Conservation (phyloP, 2,329 filamentous ascomycete genomes). For the Venturia pyrina region DNA sequence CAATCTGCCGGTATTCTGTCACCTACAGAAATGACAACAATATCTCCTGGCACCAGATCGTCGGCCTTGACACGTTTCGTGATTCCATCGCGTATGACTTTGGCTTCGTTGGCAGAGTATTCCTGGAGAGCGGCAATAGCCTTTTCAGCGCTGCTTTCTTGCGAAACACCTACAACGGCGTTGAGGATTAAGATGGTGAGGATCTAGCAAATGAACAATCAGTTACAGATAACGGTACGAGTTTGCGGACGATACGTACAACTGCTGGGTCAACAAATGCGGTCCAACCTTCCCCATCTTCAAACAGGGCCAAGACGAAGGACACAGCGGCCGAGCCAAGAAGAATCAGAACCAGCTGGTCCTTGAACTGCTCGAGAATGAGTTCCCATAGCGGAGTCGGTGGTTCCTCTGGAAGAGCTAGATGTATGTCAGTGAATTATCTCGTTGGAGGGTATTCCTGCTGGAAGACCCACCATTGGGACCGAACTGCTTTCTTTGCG, state of each 20-base stretch:
- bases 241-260: conserved; percentile 46
- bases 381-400: conserved; percentile 94
- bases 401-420: conserved; percentile 76
- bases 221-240: conserved; percentile 6
- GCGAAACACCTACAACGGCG: conserved; percentile 91
- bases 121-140: conserved; percentile 96
- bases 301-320: conserved; percentile 85
- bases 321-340: conserved; percentile 88
- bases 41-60: conserved; percentile 88
- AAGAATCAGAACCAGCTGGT: conserved; percentile 92
- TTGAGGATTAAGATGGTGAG: conserved; percentile 95
- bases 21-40: conserved; percentile 78
- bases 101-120: conserved; percentile 97
- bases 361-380: conserved; percentile 97
- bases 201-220: conserved; percentile 50
- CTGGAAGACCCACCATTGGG: conserved; percentile 38
- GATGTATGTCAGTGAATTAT: conserved; percentile 9
- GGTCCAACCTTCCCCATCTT: conserved; percentile 88
- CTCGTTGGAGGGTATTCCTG: conserved; percentile 13
- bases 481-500: conserved; percentile 39
- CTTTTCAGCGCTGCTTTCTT: conserved; percentile 97
- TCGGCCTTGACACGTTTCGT: conserved; percentile 85
- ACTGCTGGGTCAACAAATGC: conserved; percentile 95
- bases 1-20: conserved; percentile 94
- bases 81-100: conserved; percentile 76